Base-by-base conservation (phyloP, 768 basidiomycete species). In the Boletus subparvulus region DNA sequence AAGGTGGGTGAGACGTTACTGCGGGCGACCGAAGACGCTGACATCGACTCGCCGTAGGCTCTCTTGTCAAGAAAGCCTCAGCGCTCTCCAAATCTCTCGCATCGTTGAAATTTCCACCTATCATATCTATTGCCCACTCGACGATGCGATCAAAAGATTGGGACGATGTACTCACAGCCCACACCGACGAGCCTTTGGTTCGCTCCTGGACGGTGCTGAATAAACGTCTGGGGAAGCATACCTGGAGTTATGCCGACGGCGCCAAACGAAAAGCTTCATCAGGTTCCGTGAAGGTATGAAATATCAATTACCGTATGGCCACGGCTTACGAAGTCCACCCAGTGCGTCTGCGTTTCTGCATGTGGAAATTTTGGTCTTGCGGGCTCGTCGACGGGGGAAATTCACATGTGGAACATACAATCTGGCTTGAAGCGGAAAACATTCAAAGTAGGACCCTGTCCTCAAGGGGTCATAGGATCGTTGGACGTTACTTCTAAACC, bases 341-440 rank as follows among this genome's bases (percentile, higher is more conserved):
- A 92, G 90, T 82, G 88, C 14, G 90, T 95, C 17, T 91, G 88
- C 60, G 89, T 98, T 19, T 89, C 94, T 4, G 89, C 92, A 0
- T 99, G 97, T 67, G 97, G 97, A 9, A 98, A 98, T 67, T 99
- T 98, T 68, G 92, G 90, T 30, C 71, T 98, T 12, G 92, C 85
- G 4, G 86, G 93, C 26, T 88, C 89, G 1, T 90, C 91, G 3
- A 87, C 83, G 0, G 90, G 92, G 3, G 80, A 79, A 26, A 88
- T 98, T 39, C 72, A 84, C 55, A 87, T 95, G 87, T 98, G 93
- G 90, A 99, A 98, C 69, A 85, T 99, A 86, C 96, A 99, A 72
- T 94, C 91, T 4, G 97, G 97, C 2, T 81, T 94, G 55, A 82
- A 83, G 63, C 80, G 96, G 44, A 91, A 89, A 73, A 78, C 81